Evolutionary conservation across 495 filamentous ascomycete species (phyloP), one percentile per base, ranked within the genome.

Genomic region (Halenospora varia): DNA sequence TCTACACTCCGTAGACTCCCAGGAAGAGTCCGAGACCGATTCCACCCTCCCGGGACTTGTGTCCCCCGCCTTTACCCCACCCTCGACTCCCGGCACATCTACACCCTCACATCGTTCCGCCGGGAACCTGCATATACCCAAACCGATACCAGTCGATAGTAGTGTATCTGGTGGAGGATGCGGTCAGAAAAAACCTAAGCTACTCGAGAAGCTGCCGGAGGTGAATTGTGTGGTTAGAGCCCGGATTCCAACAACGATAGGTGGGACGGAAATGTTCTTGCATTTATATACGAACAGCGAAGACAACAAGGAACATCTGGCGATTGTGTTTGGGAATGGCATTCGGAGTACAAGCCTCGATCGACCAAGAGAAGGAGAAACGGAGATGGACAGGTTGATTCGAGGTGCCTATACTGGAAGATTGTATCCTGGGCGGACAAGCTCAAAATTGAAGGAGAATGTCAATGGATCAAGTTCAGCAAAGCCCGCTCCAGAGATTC

Each of bases 361-460:
- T 70, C 81, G 84, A 24, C 82, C 84, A 35, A 77, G 88, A 35
- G 86, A 88, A 10, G 94, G 94, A 11, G 94, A 98, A 73, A 94
- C 90, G 1, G 95, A 98, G 72, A 86, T 89, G 82, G 95, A 97
- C 73, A 86, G 94, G 47, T 92, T 98, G 83, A 93, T 96, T 49
- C 77, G 94, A 47, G 94, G 94, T 35, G 94, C 94, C 45, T 98
- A 98, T 69, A 84, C 85, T 19, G 94, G 94, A 0, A 82, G 87
- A 45, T 75, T 98, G 55, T 94, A 86, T 66, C 95, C 95, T 0
- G 94, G 94, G 1, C 81, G 94, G 56, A 85, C 83, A 11, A 87
- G 80, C 26, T 92, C 83, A 74, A 77, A 82, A 68, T 4, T 51
- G n/a, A 49, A 53, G 40, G 29, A 24, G 40, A 51, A 59, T 19